A percentile compares a stretch with the other conserved stretches of the same genome.
These are phyloP conservation scores for Clarireedia monteithiana DNA, from an alignment of 2,329 filamentous ascomycete genomes.

Conservation along the genomic window DNA sequence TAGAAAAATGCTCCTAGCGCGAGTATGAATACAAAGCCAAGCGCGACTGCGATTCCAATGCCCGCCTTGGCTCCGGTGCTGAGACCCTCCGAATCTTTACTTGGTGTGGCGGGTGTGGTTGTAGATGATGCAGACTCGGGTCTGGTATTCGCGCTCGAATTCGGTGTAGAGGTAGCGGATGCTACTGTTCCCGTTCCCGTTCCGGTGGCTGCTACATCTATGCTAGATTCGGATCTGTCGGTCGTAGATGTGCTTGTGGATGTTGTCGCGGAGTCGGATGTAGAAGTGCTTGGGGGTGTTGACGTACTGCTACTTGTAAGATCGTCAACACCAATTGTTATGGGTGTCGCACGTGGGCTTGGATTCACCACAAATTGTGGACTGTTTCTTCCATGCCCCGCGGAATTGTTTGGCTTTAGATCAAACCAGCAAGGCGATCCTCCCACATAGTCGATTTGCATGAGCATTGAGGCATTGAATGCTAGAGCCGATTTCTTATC, in stretches of 20 bases:
- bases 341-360: background rate
- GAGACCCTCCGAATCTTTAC: background rate
- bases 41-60: background rate
- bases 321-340: background rate
- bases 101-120: background rate
- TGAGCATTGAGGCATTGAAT: slow-evolving; percentile 14
- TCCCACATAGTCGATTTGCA: slow-evolving; percentile 12
- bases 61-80: background rate
- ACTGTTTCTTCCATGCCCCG: slow-evolving; percentile 14
- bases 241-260: background rate
- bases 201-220: background rate
- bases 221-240: background rate
- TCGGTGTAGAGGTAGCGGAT: background rate
- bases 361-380: slow-evolving; percentile 1
- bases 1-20: background rate
- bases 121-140: background rate
- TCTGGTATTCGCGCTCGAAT: background rate
- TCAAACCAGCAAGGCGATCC: slow-evolving; percentile 16
- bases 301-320: background rate
- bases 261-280: background rate
- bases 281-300: background rate
- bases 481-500: background rate
- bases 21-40: background rate
- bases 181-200: background rate
- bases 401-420: slow-evolving; percentile 13